Evolutionary conservation across 2,329 filamentous ascomycete species (phyloP).

Genomic region (Colletotrichum kahawae): DNA sequence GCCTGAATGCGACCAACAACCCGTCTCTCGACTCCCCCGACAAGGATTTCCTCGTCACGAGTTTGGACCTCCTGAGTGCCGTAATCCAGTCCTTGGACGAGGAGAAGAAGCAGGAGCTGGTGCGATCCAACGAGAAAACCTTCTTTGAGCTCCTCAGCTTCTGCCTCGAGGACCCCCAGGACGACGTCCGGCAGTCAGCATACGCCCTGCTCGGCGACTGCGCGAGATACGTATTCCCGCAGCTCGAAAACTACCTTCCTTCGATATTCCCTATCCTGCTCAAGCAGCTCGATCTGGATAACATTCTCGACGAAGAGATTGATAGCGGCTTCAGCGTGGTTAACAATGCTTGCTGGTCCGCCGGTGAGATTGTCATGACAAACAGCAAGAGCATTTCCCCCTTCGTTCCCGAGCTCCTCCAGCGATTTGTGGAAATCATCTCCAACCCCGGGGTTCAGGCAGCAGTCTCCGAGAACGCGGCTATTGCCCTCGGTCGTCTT

Average conservation of each 20-base stretch:
- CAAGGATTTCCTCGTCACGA: slow-evolving; percentile 97
- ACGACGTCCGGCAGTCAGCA: slow-evolving; percentile 94
- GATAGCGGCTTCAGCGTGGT: slow-evolving; percentile 89
- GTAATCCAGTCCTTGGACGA: slow-evolving; percentile 88
- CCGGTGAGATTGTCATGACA: slow-evolving; percentile 88
- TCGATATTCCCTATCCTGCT: slow-evolving; percentile 82
- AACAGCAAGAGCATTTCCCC: slow-evolving; percentile 76
- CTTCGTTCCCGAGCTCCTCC: slow-evolving; percentile 78
- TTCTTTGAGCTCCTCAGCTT: slow-evolving; percentile 91
- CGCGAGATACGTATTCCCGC: slow-evolving; percentile 87
- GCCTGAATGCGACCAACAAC: slow-evolving; percentile 72
- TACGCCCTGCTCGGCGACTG: slow-evolving; percentile 95
- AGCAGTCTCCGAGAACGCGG: slow-evolving; percentile 91
- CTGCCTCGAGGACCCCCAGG: slow-evolving; percentile 89
- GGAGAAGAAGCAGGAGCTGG: slow-evolving; percentile 75
- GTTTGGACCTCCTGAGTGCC: slow-evolving; percentile 88
- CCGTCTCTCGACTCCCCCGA: slow-evolving; percentile 78
- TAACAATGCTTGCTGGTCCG: slow-evolving; percentile 98
- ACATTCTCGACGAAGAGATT: slow-evolving; percentile 77
- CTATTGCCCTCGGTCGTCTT: slow-evolving; percentile 87
- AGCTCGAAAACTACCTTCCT: slow-evolving; percentile 76
- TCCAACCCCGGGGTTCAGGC: slow-evolving; percentile 84
- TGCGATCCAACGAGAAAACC: slow-evolving; percentile 75
- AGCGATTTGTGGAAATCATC: slow-evolving; percentile 81
- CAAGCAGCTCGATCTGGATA: slow-evolving; percentile 83